Evolutionary conservation across 2,329 filamentous ascomycete species (phyloP), one percentile per base, ranked within the genome.

Genomic region (Clarireedia paspali): DNA sequence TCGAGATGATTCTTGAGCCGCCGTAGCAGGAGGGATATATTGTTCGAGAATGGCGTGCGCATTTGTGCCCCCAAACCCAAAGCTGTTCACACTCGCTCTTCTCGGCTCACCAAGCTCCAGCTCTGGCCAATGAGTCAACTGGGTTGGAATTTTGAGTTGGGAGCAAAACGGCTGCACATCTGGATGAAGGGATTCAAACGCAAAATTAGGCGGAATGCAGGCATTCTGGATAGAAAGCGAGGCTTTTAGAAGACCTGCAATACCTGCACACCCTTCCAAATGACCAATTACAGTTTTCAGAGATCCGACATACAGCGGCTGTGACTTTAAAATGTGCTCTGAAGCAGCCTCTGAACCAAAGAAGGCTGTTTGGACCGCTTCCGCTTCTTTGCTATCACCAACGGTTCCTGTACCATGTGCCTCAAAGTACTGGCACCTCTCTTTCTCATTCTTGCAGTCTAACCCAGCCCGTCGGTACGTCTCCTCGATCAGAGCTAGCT

Each of bases 391-490:
- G 20, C 57, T 58, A 49, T 64, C 62, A 12, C 61, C 61, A 17
- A 53, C 55, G 36, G 36, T 38, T 30, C 2, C 59, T 61, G 30
- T 48, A 7, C 46, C 46, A 46, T 63, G 60, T 9, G 61, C 61
- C 45, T 63, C 60, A 15, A 63, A 56, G 20, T 58, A 61, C 27
- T 56, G 39, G 6, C 30, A 5, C n/a, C 47, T 2, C 54, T 62
- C 38, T 48, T 30, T 20, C 10, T 36, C 38, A 3, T 49, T 27
- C 24, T 34, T 24, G 4, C 34, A 30, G n/a, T 77, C 69, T 2
- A 76, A 68, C 1, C 72, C 78, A 0, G 76, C 67, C 3, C 64
- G 66, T 1, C 38, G 49, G 59, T 81, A 81, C 0, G 74, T 75
- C 5, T 68, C 64, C 44, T 66, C 66, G 56, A 79, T 80, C 1